Evolutionary conservation across 495 filamentous ascomycete species (phyloP).

Genomic region (Trichodelitschia bisporula): DNA sequence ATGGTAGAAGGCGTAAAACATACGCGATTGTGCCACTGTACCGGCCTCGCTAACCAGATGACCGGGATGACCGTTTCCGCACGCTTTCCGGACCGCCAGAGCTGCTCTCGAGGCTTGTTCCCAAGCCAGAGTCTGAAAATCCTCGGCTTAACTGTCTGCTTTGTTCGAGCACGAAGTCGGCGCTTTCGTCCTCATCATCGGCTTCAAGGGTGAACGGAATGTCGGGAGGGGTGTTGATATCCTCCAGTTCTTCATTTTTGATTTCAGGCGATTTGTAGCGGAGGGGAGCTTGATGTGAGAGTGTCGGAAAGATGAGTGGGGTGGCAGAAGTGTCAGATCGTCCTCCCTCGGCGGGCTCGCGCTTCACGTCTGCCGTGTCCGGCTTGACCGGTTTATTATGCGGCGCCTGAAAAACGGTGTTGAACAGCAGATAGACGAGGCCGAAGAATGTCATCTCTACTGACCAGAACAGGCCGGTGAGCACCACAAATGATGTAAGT

Average conservation of each 20-base stretch:
- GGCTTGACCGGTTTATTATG: background rate
- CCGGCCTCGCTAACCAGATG: too few relatives aligned
- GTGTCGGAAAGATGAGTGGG: slow-evolving; percentile 29
- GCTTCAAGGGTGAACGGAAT: slow-evolving; percentile 11
- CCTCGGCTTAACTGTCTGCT: background rate
- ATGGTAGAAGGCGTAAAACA: too few relatives aligned
- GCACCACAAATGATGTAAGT: slow-evolving; percentile 37
- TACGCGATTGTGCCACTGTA: too few relatives aligned
- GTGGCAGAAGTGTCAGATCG: slow-evolving; percentile 20
- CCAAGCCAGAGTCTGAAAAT: slow-evolving; percentile 15
- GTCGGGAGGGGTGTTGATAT: slow-evolving; percentile 4
- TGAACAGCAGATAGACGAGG: slow-evolving; percentile 28
- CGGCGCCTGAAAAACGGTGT: background rate
- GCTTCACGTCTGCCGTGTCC: slow-evolving; percentile 6
- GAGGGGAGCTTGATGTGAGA: slow-evolving; percentile 23
- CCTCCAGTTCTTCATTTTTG: slow-evolving; percentile 9
- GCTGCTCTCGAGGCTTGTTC: slow-evolving; percentile 18
- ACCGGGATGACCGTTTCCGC: too few relatives aligned
- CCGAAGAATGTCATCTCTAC: slow-evolving; percentile 36
- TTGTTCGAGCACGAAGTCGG: slow-evolving; percentile 9
- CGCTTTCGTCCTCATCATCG: slow-evolving; percentile 17
- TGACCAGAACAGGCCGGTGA: slow-evolving; percentile 48
- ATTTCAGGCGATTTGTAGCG: slow-evolving; percentile 13
- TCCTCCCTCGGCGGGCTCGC: slow-evolving; percentile 7
- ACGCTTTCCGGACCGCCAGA: background rate